Base-by-base conservation (phyloP, 2,329 filamentous ascomycete genomes). In the Penicillium sclerotiorum region DNA sequence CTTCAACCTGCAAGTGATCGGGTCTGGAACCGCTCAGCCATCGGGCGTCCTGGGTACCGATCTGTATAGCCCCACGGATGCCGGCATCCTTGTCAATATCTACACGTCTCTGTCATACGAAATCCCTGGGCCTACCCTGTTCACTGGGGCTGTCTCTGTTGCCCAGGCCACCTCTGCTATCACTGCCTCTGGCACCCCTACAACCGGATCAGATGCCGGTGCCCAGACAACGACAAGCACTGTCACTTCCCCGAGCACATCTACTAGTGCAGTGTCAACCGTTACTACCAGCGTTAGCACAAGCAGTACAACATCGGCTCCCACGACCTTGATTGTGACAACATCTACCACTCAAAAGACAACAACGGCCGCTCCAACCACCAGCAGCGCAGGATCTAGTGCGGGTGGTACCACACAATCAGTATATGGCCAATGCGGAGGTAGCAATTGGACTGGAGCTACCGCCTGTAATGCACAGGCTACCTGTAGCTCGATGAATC, bases 71-170 rank as follows among this genome's bases (percentile, higher is more conserved):
- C 68, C 72, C 48, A 68, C 70, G 23, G 82, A 85, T 61, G 65
- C 78, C 13, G 83, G 83, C 40, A 80, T 86, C 58, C 54, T 75
- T 51, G 71, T 83, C 73, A 79, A 80, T 73, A 75, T 85, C 66
- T 85, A 84, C 74, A 57, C 68, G 20, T 63, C 66, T 30, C 63
- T 77, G 38, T 65, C 61, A 20, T 82, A 69, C 83, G 83, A 63
- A 23, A 77, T 80, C 17, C 79, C 79, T 2, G 80, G 80, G n/a
- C 79, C 79, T 13, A 56, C 56, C 7, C 23, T 52, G n/a, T 58
- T 55, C 38, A 56, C 52, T 21, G 54, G 58, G 21, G 56, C 56
- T 4, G 50, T 60, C 8, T 57, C 56, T 13, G 47, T 60, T n/a
- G 45, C 35, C 0, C 58, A 60, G 21, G 13, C 50, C 3, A 45